These are phyloP conservation scores for Solanum pinnatisectum DNA, from an alignment of 257 asterid species.

Conservation along the genomic window DNA sequence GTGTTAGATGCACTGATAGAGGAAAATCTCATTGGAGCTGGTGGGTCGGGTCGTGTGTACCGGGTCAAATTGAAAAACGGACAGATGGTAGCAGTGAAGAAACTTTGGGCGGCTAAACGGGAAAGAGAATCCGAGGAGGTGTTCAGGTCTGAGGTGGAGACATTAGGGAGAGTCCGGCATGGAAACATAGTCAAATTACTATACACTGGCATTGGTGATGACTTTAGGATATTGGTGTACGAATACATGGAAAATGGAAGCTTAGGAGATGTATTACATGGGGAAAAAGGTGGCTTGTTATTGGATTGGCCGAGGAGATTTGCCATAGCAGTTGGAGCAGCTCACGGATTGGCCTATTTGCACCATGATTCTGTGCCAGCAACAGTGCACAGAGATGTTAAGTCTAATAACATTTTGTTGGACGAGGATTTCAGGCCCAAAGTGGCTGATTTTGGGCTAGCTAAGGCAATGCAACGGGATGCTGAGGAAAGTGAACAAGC, in stretches of 20 bases:
- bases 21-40: constrained; percentile 61
- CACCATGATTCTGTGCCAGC: constrained; percentile 55
- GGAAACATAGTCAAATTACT: constrained; percentile 61
- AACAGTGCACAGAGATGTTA: constrained; percentile 31
- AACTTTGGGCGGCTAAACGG: constrained; percentile 55
- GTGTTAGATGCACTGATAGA: constrained; percentile 38
- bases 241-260: constrained; percentile 71
- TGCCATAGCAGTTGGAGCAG: constrained; percentile 56
- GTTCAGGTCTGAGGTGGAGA: constrained; percentile 50
- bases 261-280: constrained; percentile 61
- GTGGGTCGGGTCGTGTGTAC: constrained; percentile 76
- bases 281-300: constrained; percentile 45
- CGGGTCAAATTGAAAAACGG: constrained; percentile 53
- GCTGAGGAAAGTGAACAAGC: constrained; percentile 27
- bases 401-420: constrained; percentile 31
- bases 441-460: constrained; percentile 83
- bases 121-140: constrained; percentile 35
- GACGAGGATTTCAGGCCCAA: constrained; percentile 29
- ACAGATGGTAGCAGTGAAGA: constrained; percentile 66
- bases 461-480: constrained; percentile 38
- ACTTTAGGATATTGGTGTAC: constrained; percentile 55
- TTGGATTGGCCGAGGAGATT: constrained; percentile 73
- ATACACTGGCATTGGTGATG: constrained; percentile 53
- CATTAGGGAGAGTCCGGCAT: constrained; percentile 53
- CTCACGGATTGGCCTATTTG: constrained; percentile 82